Evolutionary conservation across 2,329 filamentous ascomycete genomes (phyloP).

Genomic region (Akanthomyces lecanii): DNA sequence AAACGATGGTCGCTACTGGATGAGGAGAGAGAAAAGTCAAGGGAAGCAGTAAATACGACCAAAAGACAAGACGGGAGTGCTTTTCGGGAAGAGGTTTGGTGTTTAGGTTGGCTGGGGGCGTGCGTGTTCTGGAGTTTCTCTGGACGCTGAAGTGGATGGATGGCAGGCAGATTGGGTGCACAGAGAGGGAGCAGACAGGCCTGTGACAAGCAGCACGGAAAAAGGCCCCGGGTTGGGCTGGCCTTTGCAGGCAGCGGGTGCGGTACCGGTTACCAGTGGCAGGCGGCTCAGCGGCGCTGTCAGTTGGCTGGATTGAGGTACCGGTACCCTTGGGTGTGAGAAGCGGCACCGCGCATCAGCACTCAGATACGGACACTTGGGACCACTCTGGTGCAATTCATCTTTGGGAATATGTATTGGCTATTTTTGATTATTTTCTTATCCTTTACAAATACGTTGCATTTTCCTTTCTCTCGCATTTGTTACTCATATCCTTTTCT

Average conservation of each 20-base stretch:
- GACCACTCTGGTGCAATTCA: too few species aligned
- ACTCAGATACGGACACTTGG: too few species aligned
- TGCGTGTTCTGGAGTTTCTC: neutral
- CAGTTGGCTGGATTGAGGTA: neutral
- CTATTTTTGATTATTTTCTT: too few species aligned
- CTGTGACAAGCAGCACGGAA: slow-evolving; percentile 3
- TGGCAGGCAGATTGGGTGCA: neutral
- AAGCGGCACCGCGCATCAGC: too few species aligned
- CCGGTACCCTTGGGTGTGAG: neutral
- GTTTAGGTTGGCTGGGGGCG: slow-evolving; percentile 9
- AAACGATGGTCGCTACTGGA: neutral
- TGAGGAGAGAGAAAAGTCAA: neutral
- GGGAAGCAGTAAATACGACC: neutral
- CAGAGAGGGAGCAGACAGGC: neutral
- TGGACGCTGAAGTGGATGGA: neutral
- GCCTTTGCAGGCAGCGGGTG: neutral
- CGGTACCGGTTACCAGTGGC: neutral
- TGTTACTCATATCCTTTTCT: too few species aligned
- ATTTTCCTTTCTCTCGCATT: too few species aligned
- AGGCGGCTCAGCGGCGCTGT: too few species aligned
- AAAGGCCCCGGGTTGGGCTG: neutral
- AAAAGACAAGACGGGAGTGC: neutral
- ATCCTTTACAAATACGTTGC: too few species aligned
- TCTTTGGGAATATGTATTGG: too few species aligned
- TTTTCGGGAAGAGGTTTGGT: slow-evolving; percentile 14